Percentiles rank a stretch among this genome's conserved stretches.
These are phyloP conservation scores for Chrysoporthe austroafricana DNA, from an alignment of 2,329 filamentous ascomycete species.

Conservation along the genomic window DNA sequence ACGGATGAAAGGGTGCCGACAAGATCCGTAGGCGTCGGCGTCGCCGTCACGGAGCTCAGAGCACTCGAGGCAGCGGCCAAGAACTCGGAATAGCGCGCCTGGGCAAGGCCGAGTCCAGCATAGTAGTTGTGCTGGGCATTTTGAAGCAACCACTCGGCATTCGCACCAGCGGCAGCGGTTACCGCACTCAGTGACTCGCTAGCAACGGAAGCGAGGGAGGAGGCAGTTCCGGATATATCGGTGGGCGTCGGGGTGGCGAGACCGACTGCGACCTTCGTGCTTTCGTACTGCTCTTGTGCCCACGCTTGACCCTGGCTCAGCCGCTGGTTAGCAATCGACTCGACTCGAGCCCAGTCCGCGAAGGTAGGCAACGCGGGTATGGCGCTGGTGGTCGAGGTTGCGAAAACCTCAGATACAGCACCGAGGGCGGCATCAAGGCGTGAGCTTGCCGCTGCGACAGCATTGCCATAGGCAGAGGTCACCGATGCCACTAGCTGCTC, in stretches of 20 bases:
- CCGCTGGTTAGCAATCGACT: constrained; percentile 70
- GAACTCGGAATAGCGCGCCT: constrained; percentile 79
- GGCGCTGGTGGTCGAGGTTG: constrained; percentile 44
- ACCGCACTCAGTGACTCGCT: constrained; percentile 26
- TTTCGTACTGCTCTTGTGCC: constrained; percentile 73
- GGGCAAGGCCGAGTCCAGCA: constrained; percentile 75
- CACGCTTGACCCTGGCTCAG: constrained; percentile 71
- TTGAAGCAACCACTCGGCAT: constrained; percentile 61
- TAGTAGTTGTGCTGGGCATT: constrained; percentile 73
- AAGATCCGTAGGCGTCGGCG: constrained; percentile 62
- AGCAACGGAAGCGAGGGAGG: constrained; percentile 26
- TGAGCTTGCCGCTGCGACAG: constrained; percentile 64
- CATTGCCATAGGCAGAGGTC: constrained; percentile 69
- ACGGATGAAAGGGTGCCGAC: constrained; percentile 50
- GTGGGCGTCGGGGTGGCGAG: constrained; percentile 63
- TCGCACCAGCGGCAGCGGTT: constrained; percentile 40
- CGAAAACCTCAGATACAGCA: constrained; percentile 55
- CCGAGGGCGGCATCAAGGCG: constrained; percentile 59
- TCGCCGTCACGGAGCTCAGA: constrained; percentile 62
- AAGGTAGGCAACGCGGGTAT: constrained; percentile 42
- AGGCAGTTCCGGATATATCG: constrained; percentile 26
- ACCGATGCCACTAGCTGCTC: constrained; percentile 71
- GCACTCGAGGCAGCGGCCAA: constrained; percentile 72
- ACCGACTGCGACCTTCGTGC: constrained; percentile 67
- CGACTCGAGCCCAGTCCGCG: constrained; percentile 53